Evolutionary conservation across 768 basidiomycete genomes (phyloP), one percentile per base, ranked within the genome.

Genomic region (Mycena filopes): DNA sequence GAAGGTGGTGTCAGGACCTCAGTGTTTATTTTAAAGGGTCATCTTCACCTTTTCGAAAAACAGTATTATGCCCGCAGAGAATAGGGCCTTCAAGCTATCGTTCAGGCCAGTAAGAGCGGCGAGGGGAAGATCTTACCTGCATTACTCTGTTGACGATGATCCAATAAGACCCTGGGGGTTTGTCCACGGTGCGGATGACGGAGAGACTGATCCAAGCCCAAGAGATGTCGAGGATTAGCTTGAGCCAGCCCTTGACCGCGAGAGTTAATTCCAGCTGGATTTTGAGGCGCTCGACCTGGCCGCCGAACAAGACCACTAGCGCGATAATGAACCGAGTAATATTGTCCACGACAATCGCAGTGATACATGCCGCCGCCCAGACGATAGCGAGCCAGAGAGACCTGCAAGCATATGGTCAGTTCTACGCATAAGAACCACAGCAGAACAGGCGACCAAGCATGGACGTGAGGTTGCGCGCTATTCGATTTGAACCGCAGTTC

Each of bases 171-270:
- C 87, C 89, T 0, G 87, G 82, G 15, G 91, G 92, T 5, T 86
- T 72, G 69, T 88, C 84, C 25, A 86, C 76, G 1, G 82, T 75
- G 43, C 85, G 85, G 64, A 90, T 85, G 54, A 87, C 83, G 20
- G 89, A 90, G 47, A 93, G 78, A 23, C 86, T 81, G 67, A 93
- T 87, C 93, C 93, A 94, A 50, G 86, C 83, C 88, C 90, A 92
- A 4, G 86, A 75, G 4, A 89, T 79, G 64, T 89, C 89, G 11
- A 94, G 80, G 3, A 83, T 77, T 10, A 93, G 77, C 72, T 93
- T 93, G 28, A 93, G 74, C 90, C 91, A 93, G 28, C 82, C 80
- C 13, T 86, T 85, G 21, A 93, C 88, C 9, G 91, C 90, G 67
- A 89, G 80, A 25, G 84, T 84, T 53, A 93, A 81, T 89, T 93